Base-by-base conservation (phyloP, 768 basidiomycete genomes). In the Cantharellus anzutake region DNA sequence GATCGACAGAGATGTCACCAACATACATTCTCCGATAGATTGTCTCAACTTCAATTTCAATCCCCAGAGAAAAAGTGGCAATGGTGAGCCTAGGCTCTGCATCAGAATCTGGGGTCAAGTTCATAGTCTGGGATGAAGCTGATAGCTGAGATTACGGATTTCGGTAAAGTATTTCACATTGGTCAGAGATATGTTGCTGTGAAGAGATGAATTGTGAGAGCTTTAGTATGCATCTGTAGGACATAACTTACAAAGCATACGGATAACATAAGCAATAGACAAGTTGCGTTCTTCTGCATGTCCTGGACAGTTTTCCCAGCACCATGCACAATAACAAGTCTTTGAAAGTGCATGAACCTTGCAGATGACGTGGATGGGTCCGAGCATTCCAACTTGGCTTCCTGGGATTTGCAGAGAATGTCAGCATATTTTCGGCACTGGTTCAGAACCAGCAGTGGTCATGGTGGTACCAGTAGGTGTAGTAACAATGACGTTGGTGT, bases 11-110 rank as follows among this genome's bases (percentile, higher is more conserved):
- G 59, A 89, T 86, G 65, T 90, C 82, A 69, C 91, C 89, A 68
- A 90, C 87, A 71, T 97, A 99, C 92, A 99, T 96, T 70, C 91
- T 83, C 70, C 91, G 91, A 76, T 94, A 97, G 68, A 96, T 92
- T 58, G 80, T 77, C 65, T 98, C 96, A 60, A 96, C 92, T 71
- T 97, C 92, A 5, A 80, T 75, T 69, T 96, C 90, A 59, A 94
- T 86, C 65, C 97, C 93, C 55, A 82, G 71, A 3, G 86, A 76
- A 72, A 96, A 97, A 61, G 75, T 82, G 68, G 93, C 81, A 29
- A 96, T 92, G 3, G 81, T 76, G 69, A 94, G 85, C 34, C 93
- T 93, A 29, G 92, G 91, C 68, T 98, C 94, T 34, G 79, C 76
- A 62, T 97, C 92, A 29, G 82, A 78, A 48, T 81, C 82, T n/a